Conservation (phyloP, 78 protist species). For the Emiliania huxleyi region DNA sequence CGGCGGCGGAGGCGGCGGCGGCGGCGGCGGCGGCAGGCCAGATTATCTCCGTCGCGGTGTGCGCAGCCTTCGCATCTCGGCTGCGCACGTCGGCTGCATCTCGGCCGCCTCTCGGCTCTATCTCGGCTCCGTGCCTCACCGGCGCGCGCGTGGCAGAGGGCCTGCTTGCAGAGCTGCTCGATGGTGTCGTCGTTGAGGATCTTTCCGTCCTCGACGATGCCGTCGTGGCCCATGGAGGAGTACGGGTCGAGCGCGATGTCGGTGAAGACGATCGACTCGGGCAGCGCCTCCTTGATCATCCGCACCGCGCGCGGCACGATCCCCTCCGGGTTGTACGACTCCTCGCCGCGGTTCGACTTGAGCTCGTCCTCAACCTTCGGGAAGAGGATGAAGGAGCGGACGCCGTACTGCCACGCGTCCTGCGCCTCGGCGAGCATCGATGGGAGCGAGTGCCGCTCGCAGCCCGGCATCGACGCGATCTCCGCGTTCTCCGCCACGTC, state of each 20-base stretch:
- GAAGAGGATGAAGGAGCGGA: constrained; percentile 27
- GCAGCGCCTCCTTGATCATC: constrained; percentile 7
- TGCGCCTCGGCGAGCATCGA: constrained; percentile 34
- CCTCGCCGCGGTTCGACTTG: constrained; percentile 44
- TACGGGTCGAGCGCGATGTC: constrained; percentile 22
- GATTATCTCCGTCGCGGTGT: no score
- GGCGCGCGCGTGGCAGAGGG: background rate
- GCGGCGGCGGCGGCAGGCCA: no score
- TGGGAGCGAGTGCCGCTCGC: constrained; percentile 34
- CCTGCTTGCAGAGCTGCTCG: constrained; percentile 44
- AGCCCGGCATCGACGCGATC: constrained; percentile 45
- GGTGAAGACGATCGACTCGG: background rate
- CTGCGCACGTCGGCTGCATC: no score
- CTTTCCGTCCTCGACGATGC: constrained; percentile 37
- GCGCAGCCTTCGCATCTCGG: no score
- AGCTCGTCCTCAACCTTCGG: constrained; percentile 36
- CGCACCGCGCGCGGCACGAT: constrained; percentile 19
- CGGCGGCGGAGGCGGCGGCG: no score
- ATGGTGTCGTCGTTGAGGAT: constrained; percentile 42
- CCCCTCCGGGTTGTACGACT: constrained; percentile 12
- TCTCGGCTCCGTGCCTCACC: no score
- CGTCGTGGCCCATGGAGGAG: constrained; percentile 37
- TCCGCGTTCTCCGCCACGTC: background rate
- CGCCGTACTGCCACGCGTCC: constrained; percentile 10
- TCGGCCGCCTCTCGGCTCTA: no score